Base-by-base conservation (phyloP, 2,329 filamentous ascomycete genomes). In the Fusarium solani-melongenae region DNA sequence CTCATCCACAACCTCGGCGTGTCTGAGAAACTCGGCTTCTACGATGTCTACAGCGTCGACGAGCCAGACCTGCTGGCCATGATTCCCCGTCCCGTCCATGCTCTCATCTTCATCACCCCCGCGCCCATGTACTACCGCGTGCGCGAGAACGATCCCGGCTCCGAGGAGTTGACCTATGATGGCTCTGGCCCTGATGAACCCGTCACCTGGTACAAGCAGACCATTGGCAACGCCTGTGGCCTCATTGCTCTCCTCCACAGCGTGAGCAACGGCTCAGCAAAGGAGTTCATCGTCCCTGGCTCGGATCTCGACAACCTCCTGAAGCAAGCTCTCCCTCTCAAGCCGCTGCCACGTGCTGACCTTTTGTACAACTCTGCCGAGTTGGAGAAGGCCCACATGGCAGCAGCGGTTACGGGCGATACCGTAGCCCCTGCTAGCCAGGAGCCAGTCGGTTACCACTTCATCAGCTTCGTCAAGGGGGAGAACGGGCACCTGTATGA, bases 121-220 rank as follows among this genome's bases (percentile, higher is more conserved):
- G 84, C 86, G 36, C 71, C 76, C 38, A 81, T 81, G 77, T 89
- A 90, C 80, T 87, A 90, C 62, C 77, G 82, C 41, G 83, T 82
- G 27, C 80, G 82, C 24, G 72, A 78, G 64, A 77, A 72, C 2
- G 60, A 72, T 7, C 70, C 76, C 29, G 65, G 67, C 6, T 67
- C 73, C 14, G 61, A 79, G 6, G 72, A 77, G 11, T 38, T 80
- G 33, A 80, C 80, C 1, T 84, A 85, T 71, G 66, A 78, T 36
- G 78, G 79, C 24, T 71, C 73, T 9, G 82, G 82, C 2, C 75
- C 78, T 6, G 80, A 83, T 0, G 92, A 95, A 76, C 89, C 92
- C 8, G 90, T 95, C 1, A 84, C 94, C 20, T 97, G 94, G 94
- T 96, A 94, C 84, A 92, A 92, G 78, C 94, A 97, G 82, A 96